These are phyloP conservation scores for Crithidia brevicula DNA, from an alignment of 208 protist genomes.

Conservation along the genomic window DNA sequence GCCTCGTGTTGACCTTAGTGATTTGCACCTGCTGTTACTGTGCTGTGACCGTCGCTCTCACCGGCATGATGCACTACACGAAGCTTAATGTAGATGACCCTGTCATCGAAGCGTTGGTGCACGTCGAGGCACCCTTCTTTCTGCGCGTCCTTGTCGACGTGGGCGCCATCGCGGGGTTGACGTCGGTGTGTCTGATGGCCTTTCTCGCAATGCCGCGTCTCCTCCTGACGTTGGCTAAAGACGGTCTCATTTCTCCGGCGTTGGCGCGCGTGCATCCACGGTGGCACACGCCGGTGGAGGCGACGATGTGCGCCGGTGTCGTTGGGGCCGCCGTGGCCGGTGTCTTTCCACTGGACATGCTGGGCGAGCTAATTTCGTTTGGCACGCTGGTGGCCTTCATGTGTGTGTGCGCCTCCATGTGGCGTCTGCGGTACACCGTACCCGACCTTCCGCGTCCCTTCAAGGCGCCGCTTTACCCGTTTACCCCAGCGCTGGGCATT, in stretches of 20 bases:
- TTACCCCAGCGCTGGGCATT: constrained; percentile 3
- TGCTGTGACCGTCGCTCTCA: constrained; percentile 20
- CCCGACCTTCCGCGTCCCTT: constrained; percentile 11
- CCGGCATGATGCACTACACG: constrained; percentile 24
- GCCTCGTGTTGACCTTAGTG: constrained; percentile 18
- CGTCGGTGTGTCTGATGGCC: constrained; percentile 19
- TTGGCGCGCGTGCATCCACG: constrained; percentile 21
- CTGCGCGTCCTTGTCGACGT: constrained; percentile 24
- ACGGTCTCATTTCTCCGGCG: constrained; percentile 11
- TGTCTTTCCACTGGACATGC: constrained; percentile 27
- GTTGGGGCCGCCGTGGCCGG: constrained; percentile 17
- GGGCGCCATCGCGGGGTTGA: constrained; percentile 18
- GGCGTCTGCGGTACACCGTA: constrained; percentile 23
- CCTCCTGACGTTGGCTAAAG: constrained; percentile 22
- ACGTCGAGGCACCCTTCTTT: constrained; percentile 13
- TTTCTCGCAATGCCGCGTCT: constrained; percentile 26
- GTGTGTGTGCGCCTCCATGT: constrained; percentile 25
- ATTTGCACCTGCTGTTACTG: constrained; percentile 25
- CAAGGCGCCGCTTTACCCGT: constrained; percentile 4
- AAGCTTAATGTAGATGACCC: constrained; percentile 23
- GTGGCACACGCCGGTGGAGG: constrained; percentile 24
- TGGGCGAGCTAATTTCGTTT: constrained; percentile 30
- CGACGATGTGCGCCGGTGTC: constrained; percentile 26
- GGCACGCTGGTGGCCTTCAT: constrained; percentile 23
- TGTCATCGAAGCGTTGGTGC: constrained; percentile 16